These are phyloP conservation scores for Fomitopsis schrenkii DNA, from an alignment of 1,284 basidiomycete species.

Conservation along the genomic window DNA sequence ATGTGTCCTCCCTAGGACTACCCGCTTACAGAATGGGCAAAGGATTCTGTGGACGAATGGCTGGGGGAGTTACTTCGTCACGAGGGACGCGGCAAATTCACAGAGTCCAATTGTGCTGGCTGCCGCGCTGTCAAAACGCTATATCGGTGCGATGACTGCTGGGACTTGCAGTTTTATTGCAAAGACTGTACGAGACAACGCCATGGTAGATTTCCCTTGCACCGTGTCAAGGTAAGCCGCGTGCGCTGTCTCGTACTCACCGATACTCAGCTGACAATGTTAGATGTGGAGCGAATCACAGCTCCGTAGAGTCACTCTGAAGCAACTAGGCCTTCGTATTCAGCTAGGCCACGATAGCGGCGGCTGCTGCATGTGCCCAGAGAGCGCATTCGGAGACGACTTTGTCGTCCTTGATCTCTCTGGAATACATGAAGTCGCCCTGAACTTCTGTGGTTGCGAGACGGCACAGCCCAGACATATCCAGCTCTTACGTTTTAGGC, in stretches of 20 bases:
- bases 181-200: background rate
- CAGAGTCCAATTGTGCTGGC: background rate
- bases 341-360: constrained; percentile 20
- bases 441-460: constrained; percentile 31
- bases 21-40: constrained; percentile 7
- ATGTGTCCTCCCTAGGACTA: background rate
- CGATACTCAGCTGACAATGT: background rate
- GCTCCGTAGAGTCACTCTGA: background rate
- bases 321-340: constrained; percentile 7
- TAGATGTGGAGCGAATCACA: background rate
- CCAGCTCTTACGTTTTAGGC: constrained; percentile 22
- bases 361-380: constrained; percentile 4
- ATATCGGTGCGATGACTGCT: background rate
- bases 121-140: background rate
- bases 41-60: constrained; percentile 5
- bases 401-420: constrained; percentile 29
- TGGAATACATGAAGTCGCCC: constrained; percentile 27
- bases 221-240: background rate
- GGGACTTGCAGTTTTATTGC: background rate
- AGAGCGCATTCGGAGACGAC: constrained; percentile 1
- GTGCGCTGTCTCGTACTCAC: background rate
- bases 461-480: background rate
- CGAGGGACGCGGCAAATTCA: constrained; percentile 9
- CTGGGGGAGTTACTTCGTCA: constrained; percentile 7
- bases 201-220: background rate